A percentile compares a stretch with the other conserved stretches of the same genome.
Evolutionary conservation across 306 rosid species (phyloP).

Genomic region (Vigna trinervia): DNA sequence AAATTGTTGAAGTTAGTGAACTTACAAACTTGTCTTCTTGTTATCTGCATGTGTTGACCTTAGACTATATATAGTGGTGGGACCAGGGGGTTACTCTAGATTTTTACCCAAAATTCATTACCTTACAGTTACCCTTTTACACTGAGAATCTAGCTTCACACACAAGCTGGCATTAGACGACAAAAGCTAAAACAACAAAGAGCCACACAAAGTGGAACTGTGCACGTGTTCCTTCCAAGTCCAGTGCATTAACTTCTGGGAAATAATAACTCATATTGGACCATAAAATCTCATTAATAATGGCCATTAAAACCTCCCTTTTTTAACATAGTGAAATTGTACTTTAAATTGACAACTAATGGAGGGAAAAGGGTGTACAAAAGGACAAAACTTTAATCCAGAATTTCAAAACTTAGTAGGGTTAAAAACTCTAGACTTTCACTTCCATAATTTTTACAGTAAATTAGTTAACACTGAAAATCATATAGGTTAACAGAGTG

Average conservation of each 20-base stretch:
- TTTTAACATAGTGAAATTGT: no score
- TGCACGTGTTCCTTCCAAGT: conserved; percentile 72
- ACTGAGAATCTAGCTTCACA: conserved; percentile 64
- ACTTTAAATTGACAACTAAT: no score
- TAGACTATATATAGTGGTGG: conserved; percentile 26
- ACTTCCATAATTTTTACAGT: no score
- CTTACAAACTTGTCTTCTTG: conserved; percentile 14
- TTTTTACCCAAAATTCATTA: conserved; percentile 16
- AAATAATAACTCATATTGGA: conserved; percentile 29
- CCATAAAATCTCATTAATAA: conserved; percentile 43
- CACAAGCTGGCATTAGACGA: conserved; percentile 63
- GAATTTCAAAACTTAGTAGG: no score
- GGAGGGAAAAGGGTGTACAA: no score
- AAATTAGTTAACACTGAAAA: background rate
- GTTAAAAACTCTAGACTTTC: no score
- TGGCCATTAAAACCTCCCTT: background rate
- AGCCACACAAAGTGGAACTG: conserved; percentile 46
- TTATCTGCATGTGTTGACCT: conserved; percentile 46
- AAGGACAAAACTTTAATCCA: no score
- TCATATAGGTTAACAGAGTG: background rate
- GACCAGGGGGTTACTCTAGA: conserved; percentile 36
- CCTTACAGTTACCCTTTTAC: conserved; percentile 48
- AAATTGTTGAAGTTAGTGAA: background rate
- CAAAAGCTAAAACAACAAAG: conserved; percentile 56
- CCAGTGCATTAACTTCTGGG: conserved; percentile 47